Evolutionary conservation across 2,329 filamentous ascomycete genomes (phyloP).

Genomic region (Akanthomyces lecanii): DNA sequence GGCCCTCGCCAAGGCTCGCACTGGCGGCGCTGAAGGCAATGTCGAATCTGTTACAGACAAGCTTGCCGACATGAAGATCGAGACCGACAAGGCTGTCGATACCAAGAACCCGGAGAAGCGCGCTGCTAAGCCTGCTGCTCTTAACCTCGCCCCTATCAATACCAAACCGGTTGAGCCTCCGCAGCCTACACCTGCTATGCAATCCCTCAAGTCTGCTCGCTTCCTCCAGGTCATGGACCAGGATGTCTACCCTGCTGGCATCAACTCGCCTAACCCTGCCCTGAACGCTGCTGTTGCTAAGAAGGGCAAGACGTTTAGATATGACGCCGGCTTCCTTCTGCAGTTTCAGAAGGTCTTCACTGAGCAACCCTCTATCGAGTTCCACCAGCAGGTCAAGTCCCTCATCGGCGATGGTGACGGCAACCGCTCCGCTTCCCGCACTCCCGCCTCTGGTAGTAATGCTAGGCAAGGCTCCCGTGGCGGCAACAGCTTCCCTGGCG

Average conservation of each 20-base stretch:
- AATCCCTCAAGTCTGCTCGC: conserved; percentile 85
- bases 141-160: conserved; percentile 80
- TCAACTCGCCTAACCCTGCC: conserved; percentile 86
- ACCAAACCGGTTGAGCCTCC: conserved; percentile 84
- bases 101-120: conserved; percentile 56
- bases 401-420: conserved; percentile 74
- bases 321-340: conserved; percentile 90
- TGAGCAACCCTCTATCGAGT: conserved; percentile 92
- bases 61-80: conserved; percentile 48
- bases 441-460: conserved; percentile 54
- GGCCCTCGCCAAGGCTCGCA: conserved; percentile 38
- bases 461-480: conserved; percentile 50
- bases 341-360: conserved; percentile 96
- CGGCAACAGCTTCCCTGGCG: conserved; percentile 59
- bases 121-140: conserved; percentile 70
- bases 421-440: conserved; percentile 53
- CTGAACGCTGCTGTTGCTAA: conserved; percentile 75
- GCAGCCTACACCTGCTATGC: conserved; percentile 89
- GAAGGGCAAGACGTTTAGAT: conserved; percentile 83
- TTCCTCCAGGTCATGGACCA: conserved; percentile 78
- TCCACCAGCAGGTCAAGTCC: conserved; percentile 84
- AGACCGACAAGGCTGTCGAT: conserved; percentile 45
- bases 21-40: conserved; percentile 38
- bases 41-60: conserved; percentile 43
- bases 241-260: conserved; percentile 75